Percentiles rank a stretch among this genome's conserved stretches.
These are phyloP conservation scores for Phylloporus sp. DNA, from an alignment of 1,284 basidiomycete species.

Conservation along the genomic window DNA sequence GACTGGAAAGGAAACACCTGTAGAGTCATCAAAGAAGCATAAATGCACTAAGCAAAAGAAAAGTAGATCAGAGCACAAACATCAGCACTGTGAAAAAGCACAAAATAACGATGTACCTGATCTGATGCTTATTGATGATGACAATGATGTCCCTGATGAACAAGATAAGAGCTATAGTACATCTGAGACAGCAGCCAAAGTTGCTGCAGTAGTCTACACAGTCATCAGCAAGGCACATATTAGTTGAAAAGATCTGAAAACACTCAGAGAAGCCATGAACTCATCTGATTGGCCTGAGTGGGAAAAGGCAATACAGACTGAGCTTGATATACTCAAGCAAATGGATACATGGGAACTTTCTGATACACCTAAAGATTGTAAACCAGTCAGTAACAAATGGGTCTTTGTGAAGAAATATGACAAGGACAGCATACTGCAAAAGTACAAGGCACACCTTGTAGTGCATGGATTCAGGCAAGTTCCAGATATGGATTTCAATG, in stretches of 20 bases:
- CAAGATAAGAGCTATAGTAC: no score
- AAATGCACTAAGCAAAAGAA: no score
- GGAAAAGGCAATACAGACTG: not conserved
- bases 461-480: not conserved
- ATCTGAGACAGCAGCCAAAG: no score
- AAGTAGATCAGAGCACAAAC: no score
- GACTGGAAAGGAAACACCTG: no score
- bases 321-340: not conserved
- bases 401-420: slow-evolving; percentile 1
- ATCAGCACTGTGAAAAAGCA: no score
- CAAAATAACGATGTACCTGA: no score
- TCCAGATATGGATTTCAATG: slow-evolving; percentile 3
- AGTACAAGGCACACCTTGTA: not conserved
- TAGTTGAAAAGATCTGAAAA: not conserved
- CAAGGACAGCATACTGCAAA: not conserved
- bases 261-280: not conserved
- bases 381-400: slow-evolving; percentile 2
- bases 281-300: not conserved
- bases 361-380: not conserved
- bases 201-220: no score
- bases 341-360: not conserved
- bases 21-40: no score
- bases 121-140: not conserved
- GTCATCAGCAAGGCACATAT: no score
- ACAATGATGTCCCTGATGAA: not conserved